These are phyloP conservation scores for Rubia yunnanensis DNA, from an alignment of 257 asterid genomes.

Conservation along the genomic window DNA sequence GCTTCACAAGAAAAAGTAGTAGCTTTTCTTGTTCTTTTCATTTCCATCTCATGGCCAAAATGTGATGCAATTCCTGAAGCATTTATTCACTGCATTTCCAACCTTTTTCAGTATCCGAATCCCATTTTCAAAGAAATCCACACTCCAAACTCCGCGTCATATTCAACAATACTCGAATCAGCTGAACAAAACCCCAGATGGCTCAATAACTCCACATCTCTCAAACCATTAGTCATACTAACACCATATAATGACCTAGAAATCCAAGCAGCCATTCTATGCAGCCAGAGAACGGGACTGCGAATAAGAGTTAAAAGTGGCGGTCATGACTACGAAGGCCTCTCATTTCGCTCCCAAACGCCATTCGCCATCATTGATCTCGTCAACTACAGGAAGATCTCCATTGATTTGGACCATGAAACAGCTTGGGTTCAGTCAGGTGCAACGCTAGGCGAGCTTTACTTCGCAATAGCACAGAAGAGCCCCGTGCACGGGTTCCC, in stretches of 20 bases:
- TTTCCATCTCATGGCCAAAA: neutral
- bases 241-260: slow-evolving; percentile 19
- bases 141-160: slow-evolving; percentile 15
- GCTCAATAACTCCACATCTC: slow-evolving; percentile 15
- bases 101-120: neutral
- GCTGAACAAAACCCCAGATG: slow-evolving; percentile 31
- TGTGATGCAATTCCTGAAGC: slow-evolving; percentile 10
- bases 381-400: slow-evolving; percentile 4
- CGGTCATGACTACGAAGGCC: slow-evolving; percentile 32
- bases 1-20: neutral
- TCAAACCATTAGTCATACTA: slow-evolving; percentile 14
- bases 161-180: slow-evolving; percentile 13
- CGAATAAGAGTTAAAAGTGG: slow-evolving; percentile 24
- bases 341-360: slow-evolving; percentile 13
- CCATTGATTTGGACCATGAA: slow-evolving; percentile 13
- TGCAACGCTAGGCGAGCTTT: slow-evolving; percentile 24
- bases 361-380: slow-evolving; percentile 20
- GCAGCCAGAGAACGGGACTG: slow-evolving; percentile 13
- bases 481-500: slow-evolving; percentile 21
- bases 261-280: slow-evolving; percentile 14
- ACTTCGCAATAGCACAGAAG: slow-evolving; percentile 16
- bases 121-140: neutral
- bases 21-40: neutral
- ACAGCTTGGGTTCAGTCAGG: slow-evolving; percentile 28
- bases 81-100: slow-evolving; percentile 20